A percentile compares a stretch with the other conserved stretches of the same genome.
Evolutionary conservation across 2,329 filamentous ascomycete genomes (phyloP).

Genomic region (Periconia macrospinosa): DNA sequence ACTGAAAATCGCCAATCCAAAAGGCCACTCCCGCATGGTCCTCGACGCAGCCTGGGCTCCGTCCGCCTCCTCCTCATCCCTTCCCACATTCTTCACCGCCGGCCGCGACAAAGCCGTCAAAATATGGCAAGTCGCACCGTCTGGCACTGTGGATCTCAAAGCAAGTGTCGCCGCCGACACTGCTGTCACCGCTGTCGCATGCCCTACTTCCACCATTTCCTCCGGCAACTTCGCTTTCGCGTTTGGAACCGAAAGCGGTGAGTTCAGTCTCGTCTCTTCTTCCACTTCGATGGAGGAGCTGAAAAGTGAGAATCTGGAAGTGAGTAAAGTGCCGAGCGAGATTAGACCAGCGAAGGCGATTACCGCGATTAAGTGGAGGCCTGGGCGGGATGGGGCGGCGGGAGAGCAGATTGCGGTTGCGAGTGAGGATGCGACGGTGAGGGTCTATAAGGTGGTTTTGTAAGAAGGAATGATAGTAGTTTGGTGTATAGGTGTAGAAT

Average conservation of each 20-base stretch:
- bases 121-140: conserved; percentile 52
- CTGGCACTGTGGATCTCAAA: conserved; percentile 21
- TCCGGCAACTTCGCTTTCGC: conserved; percentile 23
- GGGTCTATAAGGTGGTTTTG: conserved; percentile 29
- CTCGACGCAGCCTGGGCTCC: conserved; percentile 80
- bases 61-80: conserved; percentile 14
- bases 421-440: conserved; percentile 46
- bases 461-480: background rate
- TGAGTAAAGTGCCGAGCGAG: conserved; percentile 15
- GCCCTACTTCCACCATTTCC: conserved; percentile 2
- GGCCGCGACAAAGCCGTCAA: conserved; percentile 84
- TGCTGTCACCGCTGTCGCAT: conserved; percentile 35
- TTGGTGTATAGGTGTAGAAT: too few species aligned
- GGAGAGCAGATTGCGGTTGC: conserved; percentile 41
- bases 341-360: conserved; percentile 30
- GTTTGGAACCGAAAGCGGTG: conserved; percentile 37
- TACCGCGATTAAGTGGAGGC: conserved; percentile 40
- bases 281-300: conserved; percentile 4
- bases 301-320: conserved; percentile 12
- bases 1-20: conserved; percentile 68
- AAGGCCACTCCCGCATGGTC: conserved; percentile 92
- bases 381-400: conserved; percentile 6
- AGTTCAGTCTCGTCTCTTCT: conserved; percentile 19
- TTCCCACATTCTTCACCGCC: conserved; percentile 75
- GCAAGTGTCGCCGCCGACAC: conserved; percentile 24